Conservation (phyloP, 495 filamentous ascomycete species). For the Penicillium atrosanguineum region DNA sequence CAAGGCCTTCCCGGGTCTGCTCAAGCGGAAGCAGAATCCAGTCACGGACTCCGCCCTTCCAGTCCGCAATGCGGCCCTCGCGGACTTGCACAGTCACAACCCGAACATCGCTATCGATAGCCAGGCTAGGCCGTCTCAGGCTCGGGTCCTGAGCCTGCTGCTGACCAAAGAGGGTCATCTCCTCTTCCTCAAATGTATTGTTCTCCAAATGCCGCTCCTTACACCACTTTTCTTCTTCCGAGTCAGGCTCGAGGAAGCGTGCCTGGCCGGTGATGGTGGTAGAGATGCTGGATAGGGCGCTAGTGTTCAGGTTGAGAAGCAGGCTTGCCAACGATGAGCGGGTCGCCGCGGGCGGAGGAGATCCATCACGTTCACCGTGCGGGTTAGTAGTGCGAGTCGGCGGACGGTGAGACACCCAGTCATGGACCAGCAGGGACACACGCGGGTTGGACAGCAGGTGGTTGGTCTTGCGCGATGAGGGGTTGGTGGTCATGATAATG, state of each 20-base stretch:
- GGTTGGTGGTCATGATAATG: slow-evolving; percentile 93
- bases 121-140: slow-evolving; percentile 45
- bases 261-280: slow-evolving; percentile 90
- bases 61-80: slow-evolving; percentile 75
- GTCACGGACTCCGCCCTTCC: slow-evolving; percentile 76
- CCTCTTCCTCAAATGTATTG: slow-evolving; percentile 70
- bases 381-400: slow-evolving; percentile 62
- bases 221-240: slow-evolving; percentile 79
- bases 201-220: slow-evolving; percentile 82
- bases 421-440: slow-evolving; percentile 93
- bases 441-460: slow-evolving; percentile 86
- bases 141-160: slow-evolving; percentile 24
- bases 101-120: slow-evolving; percentile 68
- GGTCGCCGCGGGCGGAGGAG: slow-evolving; percentile 59
- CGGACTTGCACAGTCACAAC: slow-evolving; percentile 72
- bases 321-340: slow-evolving; percentile 74
- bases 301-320: slow-evolving; percentile 85
- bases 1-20: slow-evolving; percentile 21
- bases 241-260: slow-evolving; percentile 63
- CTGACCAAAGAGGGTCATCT: slow-evolving; percentile 45
- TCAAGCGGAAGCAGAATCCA: slow-evolving; percentile 55
- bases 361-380: slow-evolving; percentile 54
- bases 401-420: slow-evolving; percentile 95
- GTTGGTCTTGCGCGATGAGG: slow-evolving; percentile 81
- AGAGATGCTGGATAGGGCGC: slow-evolving; percentile 82